phyloP scores from a whole-genome alignment of 495 filamentous ascomycete genomes.

The Xylaria bambusicola region DNA sequence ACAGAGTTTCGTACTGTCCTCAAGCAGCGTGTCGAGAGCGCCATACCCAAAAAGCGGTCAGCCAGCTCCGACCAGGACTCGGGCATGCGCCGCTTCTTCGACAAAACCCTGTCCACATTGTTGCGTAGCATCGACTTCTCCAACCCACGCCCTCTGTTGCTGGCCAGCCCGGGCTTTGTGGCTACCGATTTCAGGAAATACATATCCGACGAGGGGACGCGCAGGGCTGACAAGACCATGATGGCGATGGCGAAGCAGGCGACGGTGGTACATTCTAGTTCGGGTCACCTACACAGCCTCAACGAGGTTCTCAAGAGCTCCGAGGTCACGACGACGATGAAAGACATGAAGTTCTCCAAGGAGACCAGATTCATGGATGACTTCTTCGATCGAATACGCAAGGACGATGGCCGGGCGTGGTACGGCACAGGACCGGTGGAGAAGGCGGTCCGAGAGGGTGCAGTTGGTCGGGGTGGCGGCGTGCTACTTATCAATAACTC shows the following conservation, averaged over 20 bases:
- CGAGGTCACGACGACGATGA: slow-evolving; percentile 72
- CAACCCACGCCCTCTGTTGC: slow-evolving; percentile 68
- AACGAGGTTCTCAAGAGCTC: slow-evolving; percentile 81
- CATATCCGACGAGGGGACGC: slow-evolving; percentile 70
- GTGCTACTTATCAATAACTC: slow-evolving; percentile 81
- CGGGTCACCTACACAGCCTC: slow-evolving; percentile 81
- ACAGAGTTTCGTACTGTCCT: slow-evolving; percentile 88
- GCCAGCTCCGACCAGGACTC: slow-evolving; percentile 67
- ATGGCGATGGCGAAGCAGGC: slow-evolving; percentile 60
- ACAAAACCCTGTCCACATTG: slow-evolving; percentile 73
- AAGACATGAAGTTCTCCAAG: slow-evolving; percentile 81
- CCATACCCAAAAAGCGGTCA: slow-evolving; percentile 76
- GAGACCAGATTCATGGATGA: slow-evolving; percentile 86
- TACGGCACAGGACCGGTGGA: slow-evolving; percentile 88
- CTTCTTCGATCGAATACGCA: slow-evolving; percentile 75
- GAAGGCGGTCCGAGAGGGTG: slow-evolving; percentile 82
- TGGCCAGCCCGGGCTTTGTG: slow-evolving; percentile 88
- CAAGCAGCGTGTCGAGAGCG: slow-evolving; percentile 81
- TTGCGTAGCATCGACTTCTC: slow-evolving; percentile 77
- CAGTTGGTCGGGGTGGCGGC: slow-evolving; percentile 82
- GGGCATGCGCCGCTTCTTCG: slow-evolving; percentile 79
- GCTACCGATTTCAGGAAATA: slow-evolving; percentile 78
- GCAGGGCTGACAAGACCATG: slow-evolving; percentile 64
- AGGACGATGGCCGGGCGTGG: slow-evolving; percentile 87
- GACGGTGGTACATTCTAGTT: slow-evolving; percentile 79